Evolutionary conservation across 164 flowering plant species (phyloP).

Genomic region (Litsea cubeba): DNA sequence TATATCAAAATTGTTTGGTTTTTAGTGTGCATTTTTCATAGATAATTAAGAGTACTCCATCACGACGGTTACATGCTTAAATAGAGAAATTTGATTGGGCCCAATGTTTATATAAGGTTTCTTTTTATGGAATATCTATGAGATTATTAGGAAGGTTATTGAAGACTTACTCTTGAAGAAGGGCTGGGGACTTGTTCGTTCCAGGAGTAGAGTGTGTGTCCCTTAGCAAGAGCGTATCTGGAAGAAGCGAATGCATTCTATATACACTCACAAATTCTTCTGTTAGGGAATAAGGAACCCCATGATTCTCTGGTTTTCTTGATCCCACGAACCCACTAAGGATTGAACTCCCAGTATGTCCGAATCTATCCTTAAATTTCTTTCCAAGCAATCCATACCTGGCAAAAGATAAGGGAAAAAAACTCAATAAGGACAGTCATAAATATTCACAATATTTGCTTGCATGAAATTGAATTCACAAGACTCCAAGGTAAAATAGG

Average conservation of each 20-base stretch:
- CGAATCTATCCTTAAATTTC: slow-evolving; percentile 39
- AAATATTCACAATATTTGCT: too few species aligned
- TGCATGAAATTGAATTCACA: too few species aligned
- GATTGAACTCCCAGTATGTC: slow-evolving; percentile 20
- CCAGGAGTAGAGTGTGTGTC: slow-evolving; percentile 19
- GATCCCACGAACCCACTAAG: slow-evolving; percentile 37
- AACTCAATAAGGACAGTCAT: too few species aligned
- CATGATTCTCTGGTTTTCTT: slow-evolving; percentile 32
- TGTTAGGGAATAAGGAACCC: slow-evolving; percentile 61
- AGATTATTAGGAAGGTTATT: too few species aligned
- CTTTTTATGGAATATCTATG: too few species aligned
- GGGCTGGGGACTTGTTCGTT: slow-evolving; percentile 30
- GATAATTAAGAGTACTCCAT: too few species aligned
- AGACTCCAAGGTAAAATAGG: too few species aligned
- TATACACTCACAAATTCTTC: slow-evolving; percentile 67
- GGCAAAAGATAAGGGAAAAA: not conserved
- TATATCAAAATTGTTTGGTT: too few species aligned
- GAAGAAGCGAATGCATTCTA: slow-evolving; percentile 66
- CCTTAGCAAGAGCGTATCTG: slow-evolving; percentile 42
- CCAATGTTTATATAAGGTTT: too few species aligned
- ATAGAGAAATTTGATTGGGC: not conserved
- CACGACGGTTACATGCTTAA: too few species aligned
- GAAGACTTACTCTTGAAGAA: slow-evolving; percentile 18
- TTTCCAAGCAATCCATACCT: slow-evolving; percentile 53
- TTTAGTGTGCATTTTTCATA: too few species aligned